Conservation (phyloP, 1,284 basidiomycete species). For the Boletellus deceptivus region DNA sequence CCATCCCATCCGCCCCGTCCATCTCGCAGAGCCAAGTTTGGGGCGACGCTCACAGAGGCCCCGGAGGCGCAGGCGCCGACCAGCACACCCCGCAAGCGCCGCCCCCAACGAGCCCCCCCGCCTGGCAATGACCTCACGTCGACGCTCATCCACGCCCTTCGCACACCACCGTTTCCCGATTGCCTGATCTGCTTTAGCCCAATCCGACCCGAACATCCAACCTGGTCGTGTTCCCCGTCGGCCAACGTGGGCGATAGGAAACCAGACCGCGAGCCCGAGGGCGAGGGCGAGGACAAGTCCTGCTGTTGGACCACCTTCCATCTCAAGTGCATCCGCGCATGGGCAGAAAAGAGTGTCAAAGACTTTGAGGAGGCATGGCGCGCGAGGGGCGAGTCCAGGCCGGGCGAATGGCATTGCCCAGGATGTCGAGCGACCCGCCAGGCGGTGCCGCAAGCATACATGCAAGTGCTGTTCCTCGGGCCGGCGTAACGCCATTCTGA, state of each 20-base stretch:
- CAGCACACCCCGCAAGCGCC: constrained; percentile 3
- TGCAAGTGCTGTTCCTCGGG: constrained; percentile 38
- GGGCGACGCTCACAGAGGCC: constrained; percentile 24
- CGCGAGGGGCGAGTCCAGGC: constrained; percentile 63
- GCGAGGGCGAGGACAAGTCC: constrained; percentile 35
- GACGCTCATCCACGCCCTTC: constrained; percentile 58
- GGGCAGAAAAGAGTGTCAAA: constrained; percentile 79
- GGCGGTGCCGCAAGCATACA: constrained; percentile 65
- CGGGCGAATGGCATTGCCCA: constrained; percentile 84
- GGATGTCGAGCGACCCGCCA: constrained; percentile 80
- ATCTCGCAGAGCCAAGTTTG: constrained; percentile 27
- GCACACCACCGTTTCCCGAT: constrained; percentile 68
- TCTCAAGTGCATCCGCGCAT: constrained; percentile 74
- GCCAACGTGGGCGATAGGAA: constrained; percentile 26
- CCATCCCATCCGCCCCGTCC: constrained; percentile 8
- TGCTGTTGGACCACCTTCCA: constrained; percentile 87
- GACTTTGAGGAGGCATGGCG: constrained; percentile 74
- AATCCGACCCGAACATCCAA: constrained; percentile 68
- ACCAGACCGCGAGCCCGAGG: constrained; percentile 11
- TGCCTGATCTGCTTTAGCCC: constrained; percentile 79
- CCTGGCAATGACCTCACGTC: constrained; percentile 64
- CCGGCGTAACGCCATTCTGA: too few species aligned
- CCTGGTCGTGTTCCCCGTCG: constrained; percentile 76
- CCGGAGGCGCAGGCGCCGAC: neutral
- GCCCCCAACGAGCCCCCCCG: constrained; percentile 6